Evolutionary conservation across 805 yeast genomes (phyloP), one percentile per base, ranked within the genome.

Genomic region (Wickerhamiella allomyrinae): DNA sequence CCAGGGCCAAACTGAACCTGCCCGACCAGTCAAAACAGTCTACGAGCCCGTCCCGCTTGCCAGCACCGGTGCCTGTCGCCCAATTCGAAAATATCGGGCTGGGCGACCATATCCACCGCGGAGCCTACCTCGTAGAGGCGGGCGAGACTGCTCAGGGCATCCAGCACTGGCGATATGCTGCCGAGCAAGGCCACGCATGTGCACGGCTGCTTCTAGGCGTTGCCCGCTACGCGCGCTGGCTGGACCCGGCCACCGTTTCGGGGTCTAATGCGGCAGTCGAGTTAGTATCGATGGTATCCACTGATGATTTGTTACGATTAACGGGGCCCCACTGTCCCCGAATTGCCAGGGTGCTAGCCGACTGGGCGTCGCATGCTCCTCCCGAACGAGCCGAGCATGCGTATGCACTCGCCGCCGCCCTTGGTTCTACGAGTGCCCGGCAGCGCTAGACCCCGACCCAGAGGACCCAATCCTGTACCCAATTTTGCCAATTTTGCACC

Each of bases 201-300:
- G 93, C 86, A 1, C 79, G 74, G 78, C 66, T 75, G 37, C 55
- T 79, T 23, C 81, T 79, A 52, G 83, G 84, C 0, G 57, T 78
- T 48, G 79, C 36, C 14, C 29, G 22, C 8, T 8, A 39, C 10
- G 35, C 34, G 9, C 39, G 42, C 15, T 42, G 43, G 46, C 5
- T 20, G 2, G 31, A 27, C 11, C 31, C 31, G 3, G 8, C 15
- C 4, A n/a, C 23, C n/a, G 21, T 34, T 23, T 24, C 29, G 7
- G 29, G 25, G 5, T 17, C 37, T 7, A 24, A 27, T n/a, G 31
- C 31, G 13, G 31, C 31, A 7, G 17, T 27, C 17, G 31, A 27
- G 31, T 17, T 27, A 7, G 31, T 27, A n/a, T 27, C 31, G 17
- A n/a, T 17, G 17, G 31, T 27, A 8, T n/a, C 17, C 8, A 9